These are phyloP conservation scores for Hypoxylon sp. DNA, from an alignment of 2,329 filamentous ascomycete genomes.

Conservation along the genomic window DNA sequence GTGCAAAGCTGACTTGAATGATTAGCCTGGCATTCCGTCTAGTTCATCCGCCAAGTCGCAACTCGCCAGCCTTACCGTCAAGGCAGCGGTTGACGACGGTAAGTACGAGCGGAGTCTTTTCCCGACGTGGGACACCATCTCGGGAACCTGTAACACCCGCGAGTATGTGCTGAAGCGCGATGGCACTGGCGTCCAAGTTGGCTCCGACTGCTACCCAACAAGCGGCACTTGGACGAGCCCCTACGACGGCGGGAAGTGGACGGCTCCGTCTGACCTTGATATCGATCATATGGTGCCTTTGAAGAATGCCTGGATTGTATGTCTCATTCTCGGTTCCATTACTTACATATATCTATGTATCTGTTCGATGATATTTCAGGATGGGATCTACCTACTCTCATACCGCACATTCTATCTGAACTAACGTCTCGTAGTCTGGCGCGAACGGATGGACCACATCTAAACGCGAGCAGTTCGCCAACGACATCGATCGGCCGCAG, in stretches of 20 bases:
- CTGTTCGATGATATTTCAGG: neutral
- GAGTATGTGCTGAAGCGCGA: slow-evolving; percentile 83
- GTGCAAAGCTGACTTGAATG: slow-evolving; percentile 7
- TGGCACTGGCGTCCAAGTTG: slow-evolving; percentile 72
- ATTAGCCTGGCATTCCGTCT: slow-evolving; percentile 73
- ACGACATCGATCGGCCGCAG: slow-evolving; percentile 82
- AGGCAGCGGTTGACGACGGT: slow-evolving; percentile 66
- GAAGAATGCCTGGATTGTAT: slow-evolving; percentile 82
- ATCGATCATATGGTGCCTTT: slow-evolving; percentile 89
- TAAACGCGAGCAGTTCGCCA: slow-evolving; percentile 78
- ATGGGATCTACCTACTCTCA: neutral
- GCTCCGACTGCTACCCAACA: slow-evolving; percentile 72
- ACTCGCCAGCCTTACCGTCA: slow-evolving; percentile 72
- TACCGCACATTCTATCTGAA: slow-evolving; percentile 6
- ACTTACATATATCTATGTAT: neutral
- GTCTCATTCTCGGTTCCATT: slow-evolving; percentile 43
- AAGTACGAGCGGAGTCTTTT: slow-evolving; percentile 78
- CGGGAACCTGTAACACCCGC: slow-evolving; percentile 77
- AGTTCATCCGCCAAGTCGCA: slow-evolving; percentile 69
- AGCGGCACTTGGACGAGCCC: slow-evolving; percentile 79
- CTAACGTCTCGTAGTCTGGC: slow-evolving; percentile 68
- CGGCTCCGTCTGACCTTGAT: slow-evolving; percentile 77
- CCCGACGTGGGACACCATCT: slow-evolving; percentile 78
- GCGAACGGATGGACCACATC: slow-evolving; percentile 79
- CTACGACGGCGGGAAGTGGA: slow-evolving; percentile 82